Evolutionary conservation across 441 rosid genomes (phyloP).

Genomic region (Monsonia emarginata): DNA sequence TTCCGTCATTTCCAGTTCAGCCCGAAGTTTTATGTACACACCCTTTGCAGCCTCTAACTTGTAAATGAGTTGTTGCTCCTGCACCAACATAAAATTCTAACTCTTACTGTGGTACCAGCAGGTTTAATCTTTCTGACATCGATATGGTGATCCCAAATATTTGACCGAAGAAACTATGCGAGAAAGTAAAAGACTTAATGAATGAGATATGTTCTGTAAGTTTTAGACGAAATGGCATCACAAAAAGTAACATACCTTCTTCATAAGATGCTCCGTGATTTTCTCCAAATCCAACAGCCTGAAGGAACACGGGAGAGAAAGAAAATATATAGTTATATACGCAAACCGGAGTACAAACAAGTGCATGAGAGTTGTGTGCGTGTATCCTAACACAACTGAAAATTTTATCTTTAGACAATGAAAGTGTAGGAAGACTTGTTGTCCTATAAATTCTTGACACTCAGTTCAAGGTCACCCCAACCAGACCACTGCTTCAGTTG

Average conservation of each 20-base stretch:
- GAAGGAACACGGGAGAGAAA: neutral
- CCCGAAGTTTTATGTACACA: conserved; percentile 1
- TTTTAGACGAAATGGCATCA: neutral
- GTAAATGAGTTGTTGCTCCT: conserved; percentile 7
- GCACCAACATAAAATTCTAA: neutral
- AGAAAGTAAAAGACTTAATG: neutral
- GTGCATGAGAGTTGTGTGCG: neutral
- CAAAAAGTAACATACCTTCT: neutral
- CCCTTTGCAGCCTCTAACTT: neutral
- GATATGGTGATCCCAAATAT: neutral
- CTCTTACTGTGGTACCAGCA: neutral
- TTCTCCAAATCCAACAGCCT: conserved; percentile 6
- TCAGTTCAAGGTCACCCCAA: neutral
- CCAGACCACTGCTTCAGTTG: neutral
- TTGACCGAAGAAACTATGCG: neutral
- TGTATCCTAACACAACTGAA: neutral
- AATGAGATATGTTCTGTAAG: neutral
- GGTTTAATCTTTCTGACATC: neutral
- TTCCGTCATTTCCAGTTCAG: neutral
- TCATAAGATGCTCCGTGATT: neutral
- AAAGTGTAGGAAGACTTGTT: neutral
- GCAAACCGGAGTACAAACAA: neutral
- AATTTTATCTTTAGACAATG: neutral
- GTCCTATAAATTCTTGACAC: neutral
- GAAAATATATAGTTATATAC: neutral